Evolutionary conservation across 768 basidiomycete species (phyloP), one percentile per base, ranked within the genome.

Genomic region (Punctularia strigosozonata): DNA sequence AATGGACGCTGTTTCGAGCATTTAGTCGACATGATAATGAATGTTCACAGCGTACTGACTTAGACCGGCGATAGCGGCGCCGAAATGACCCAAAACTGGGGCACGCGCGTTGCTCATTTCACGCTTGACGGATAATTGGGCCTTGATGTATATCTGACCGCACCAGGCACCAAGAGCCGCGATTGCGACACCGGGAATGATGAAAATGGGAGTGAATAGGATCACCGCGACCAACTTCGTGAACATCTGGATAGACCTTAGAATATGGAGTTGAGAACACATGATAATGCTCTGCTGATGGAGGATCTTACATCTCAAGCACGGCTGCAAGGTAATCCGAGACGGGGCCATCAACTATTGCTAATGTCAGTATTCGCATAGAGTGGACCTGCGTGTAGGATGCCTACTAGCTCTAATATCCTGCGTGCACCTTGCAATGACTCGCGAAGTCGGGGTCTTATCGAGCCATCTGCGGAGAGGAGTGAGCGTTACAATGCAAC

Each of bases 341-440:
- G 31, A 63, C 40, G 4, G 54, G 56, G 6, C 54, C 62, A 42
- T 67, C 65, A 31, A 66, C 62, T 56, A n/a, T n/a, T n/a, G 33
- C 25, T 25, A 39, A 6, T 30, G 25, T 17, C 5, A 1, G 10
- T 24, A 13, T 1, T 18, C 6, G 17, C 17, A 12, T 8, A n/a
- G 1, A 0, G 25, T 12, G 17, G 18, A 22, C 8, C 7, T 34
- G 8, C 8, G 8, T 10, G 18, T 8, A 3, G 33, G 18, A 7
- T 4, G 28, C 52, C 19, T 40, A 58, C 58, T 40, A 12, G 57
- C 50, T 35, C 58, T 60, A 17, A 81, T 77, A 50, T 83, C 80
- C 39, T 77, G 71, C 1, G 80, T 82, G 51, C 73, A 74, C 36
- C 80, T 66, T 21, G 76, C 61, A 30, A 81, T 72, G 37, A 85